Evolutionary conservation across 2,329 filamentous ascomycete genomes (phyloP), one percentile per base, ranked within the genome.

Genomic region (Stagonosporopsis chrysanthemi): DNA sequence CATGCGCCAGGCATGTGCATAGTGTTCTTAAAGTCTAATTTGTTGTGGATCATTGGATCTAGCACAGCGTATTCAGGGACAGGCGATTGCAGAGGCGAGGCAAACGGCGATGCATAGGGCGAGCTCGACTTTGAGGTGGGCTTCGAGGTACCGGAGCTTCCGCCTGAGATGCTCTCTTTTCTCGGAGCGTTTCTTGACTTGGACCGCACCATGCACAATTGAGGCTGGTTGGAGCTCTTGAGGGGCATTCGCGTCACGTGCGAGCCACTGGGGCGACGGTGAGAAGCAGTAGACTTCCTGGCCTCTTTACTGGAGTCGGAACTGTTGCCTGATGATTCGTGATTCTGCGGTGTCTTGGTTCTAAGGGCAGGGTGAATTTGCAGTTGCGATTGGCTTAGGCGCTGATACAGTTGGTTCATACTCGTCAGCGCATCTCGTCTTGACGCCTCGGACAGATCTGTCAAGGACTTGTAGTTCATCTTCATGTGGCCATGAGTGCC

Each of bases 381-480:
- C 5, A 74, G 46, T 51, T 75, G 72, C 19, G 75, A 75, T 33
- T 74, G 72, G 36, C 74, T 76, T 45, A 79, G 55, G 40, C 78
- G 72, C 26, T 71, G 64, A 56, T 72, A 77, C 8, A 82, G 71
- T 52, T 77, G 70, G 28, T 74, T 74, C 47, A 82, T 69, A 15
- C 77, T 75, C 12, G 72, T 67, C 43, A 81, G 67, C 17, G 79
- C 80, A 41, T 82, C 79, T n/a, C 68, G 56, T n/a, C 80, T 67
- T 14, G 79, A 80, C 7, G 65, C 61, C 49, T 82, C 79, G n/a
- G 80, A 80, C 24, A 82, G 65, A 47, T 69, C 72, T n/a, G 76
- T 80, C 42, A 82, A 63, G 1, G 76, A 77, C 41, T 70, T 74
- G 64, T 80, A 82, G 69, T 82, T 79, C 19, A 81, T 65, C 31